These are phyloP conservation scores for Apophysomyces trapeziformis DNA, from an alignment of 371 early-diverging fungal species.

Conservation along the genomic window DNA sequence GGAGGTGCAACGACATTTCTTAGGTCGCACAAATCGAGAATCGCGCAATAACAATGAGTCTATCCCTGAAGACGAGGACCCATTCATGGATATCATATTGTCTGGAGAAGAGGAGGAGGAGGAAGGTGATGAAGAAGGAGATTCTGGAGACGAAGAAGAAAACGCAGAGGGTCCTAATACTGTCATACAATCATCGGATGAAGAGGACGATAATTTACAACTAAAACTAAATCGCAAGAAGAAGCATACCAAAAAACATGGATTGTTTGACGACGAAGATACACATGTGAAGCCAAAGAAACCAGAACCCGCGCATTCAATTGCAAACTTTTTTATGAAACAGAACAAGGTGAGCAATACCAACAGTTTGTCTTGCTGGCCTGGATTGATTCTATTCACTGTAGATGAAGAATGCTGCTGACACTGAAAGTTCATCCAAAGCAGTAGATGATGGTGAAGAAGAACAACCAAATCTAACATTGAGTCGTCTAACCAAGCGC, in stretches of 20 bases:
- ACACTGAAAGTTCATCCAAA: not conserved
- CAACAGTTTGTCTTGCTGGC: not conserved
- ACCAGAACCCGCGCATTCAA: constrained; percentile 29
- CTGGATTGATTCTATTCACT: not conserved
- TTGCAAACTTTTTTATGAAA: constrained; percentile 29
- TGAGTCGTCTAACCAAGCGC: constrained; percentile 27
- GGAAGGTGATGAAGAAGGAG: constrained; percentile 21
- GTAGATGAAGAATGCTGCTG: constrained; percentile 2
- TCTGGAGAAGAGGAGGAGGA: constrained; percentile 20
- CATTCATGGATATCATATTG: constrained; percentile 4
- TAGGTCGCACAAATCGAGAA: constrained; percentile 1
- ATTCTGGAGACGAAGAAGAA: constrained; percentile 12
- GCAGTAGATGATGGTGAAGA: not conserved
- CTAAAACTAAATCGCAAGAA: not conserved
- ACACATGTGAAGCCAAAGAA: constrained; percentile 9
- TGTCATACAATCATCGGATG: constrained; percentile 16
- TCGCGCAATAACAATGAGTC: constrained; percentile 2
- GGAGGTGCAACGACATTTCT: constrained; percentile 28
- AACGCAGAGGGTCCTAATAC: not conserved
- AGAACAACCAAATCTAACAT: constrained; percentile 11
- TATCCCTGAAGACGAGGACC: constrained; percentile 8
- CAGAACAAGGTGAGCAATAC: constrained; percentile 10
- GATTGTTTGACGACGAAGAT: constrained; percentile 13
- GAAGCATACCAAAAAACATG: not conserved
- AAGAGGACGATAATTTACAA: constrained; percentile 15